These are phyloP conservation scores for Penicillium verrucosum DNA, from an alignment of 2,329 filamentous ascomycete species.

Conservation along the genomic window DNA sequence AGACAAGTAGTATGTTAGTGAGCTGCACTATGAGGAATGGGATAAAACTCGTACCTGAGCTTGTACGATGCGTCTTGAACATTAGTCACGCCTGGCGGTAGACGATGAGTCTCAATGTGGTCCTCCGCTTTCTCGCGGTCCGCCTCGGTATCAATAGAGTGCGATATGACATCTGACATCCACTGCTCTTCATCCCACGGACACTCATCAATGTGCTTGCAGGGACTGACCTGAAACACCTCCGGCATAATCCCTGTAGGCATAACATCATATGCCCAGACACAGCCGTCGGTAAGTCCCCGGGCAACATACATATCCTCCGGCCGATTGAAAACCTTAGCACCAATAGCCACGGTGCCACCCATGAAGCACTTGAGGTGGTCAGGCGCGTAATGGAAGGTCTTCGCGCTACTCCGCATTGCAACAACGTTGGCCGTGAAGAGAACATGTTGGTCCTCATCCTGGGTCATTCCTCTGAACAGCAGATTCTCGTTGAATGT, in stretches of 20 bases:
- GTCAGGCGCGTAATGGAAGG: constrained; percentile 45
- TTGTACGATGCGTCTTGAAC: constrained; percentile 30
- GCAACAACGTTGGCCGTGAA: constrained; percentile 36
- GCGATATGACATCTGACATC: constrained; percentile 29
- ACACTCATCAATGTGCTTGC: constrained; percentile 45
- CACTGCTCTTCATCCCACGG: constrained; percentile 52
- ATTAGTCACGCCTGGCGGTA: constrained; percentile 30
- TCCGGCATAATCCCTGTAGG: constrained; percentile 63
- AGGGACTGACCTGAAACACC: constrained; percentile 52
- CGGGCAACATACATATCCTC: constrained; percentile 56
- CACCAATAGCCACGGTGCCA: constrained; percentile 60
- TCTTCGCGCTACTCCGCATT: constrained; percentile 15
- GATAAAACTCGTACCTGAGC: constrained; percentile 24
- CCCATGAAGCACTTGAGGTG: constrained; percentile 61
- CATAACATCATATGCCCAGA: constrained; percentile 59
- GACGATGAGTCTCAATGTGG: constrained; percentile 18
- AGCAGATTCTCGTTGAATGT: constrained; percentile 42
- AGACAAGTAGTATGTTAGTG: constrained; percentile 1
- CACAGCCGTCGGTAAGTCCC: constrained; percentile 58
- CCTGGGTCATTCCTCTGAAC: constrained; percentile 45
- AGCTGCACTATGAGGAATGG: not conserved
- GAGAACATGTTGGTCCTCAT: constrained; percentile 38
- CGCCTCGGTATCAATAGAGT: constrained; percentile 17
- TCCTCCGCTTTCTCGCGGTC: constrained; percentile 18
- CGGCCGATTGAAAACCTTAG: constrained; percentile 54